phyloP scores from a whole-genome alignment of 2,329 filamentous ascomycete genomes.

The Cladophialophora psammophila region DNA sequence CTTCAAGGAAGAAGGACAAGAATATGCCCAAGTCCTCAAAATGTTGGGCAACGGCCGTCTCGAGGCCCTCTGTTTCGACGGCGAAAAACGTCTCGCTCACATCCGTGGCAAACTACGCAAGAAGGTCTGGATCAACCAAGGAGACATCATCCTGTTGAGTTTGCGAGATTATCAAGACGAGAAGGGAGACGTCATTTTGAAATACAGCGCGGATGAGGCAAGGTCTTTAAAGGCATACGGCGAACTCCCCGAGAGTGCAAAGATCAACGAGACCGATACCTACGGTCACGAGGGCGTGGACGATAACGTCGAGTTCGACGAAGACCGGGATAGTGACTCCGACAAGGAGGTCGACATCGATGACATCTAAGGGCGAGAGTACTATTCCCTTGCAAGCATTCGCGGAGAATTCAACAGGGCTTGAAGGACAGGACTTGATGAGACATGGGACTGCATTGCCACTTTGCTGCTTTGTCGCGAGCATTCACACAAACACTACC shows the following conservation, averaged over 20 bases:
- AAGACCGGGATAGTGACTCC: conserved; percentile 74
- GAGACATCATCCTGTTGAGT: conserved; percentile 87
- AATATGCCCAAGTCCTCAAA: conserved; percentile 88
- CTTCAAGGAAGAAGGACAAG: conserved; percentile 98
- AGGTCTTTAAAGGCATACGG: conserved; percentile 95
- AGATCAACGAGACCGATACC: conserved; percentile 99
- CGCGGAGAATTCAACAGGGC: background rate
- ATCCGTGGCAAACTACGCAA: conserved; percentile 97
- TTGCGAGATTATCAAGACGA: conserved; percentile 93
- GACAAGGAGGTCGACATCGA: conserved; percentile 82
- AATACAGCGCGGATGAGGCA: conserved; percentile 96
- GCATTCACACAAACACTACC: conserved; percentile 18
- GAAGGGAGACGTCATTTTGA: conserved; percentile 92
- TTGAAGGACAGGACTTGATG: conserved; percentile 12
- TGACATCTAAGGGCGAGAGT: conserved; percentile 73
- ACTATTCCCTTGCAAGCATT: conserved; percentile 18
- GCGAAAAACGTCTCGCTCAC: conserved; percentile 82
- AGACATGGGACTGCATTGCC: conserved; percentile 2
- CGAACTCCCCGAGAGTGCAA: conserved; percentile 94
- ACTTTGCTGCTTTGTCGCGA: background rate
- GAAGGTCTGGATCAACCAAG: conserved; percentile 99
- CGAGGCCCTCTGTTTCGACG: conserved; percentile 94
- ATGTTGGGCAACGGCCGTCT: conserved; percentile 96
- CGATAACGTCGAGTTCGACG: conserved; percentile 98
- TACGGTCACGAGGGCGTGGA: conserved; percentile 91